Percentiles rank a stretch among this genome's conserved stretches.
Evolutionary conservation across 2,329 filamentous ascomycete species (phyloP).

Genomic region (Colletotrichum melonis): DNA sequence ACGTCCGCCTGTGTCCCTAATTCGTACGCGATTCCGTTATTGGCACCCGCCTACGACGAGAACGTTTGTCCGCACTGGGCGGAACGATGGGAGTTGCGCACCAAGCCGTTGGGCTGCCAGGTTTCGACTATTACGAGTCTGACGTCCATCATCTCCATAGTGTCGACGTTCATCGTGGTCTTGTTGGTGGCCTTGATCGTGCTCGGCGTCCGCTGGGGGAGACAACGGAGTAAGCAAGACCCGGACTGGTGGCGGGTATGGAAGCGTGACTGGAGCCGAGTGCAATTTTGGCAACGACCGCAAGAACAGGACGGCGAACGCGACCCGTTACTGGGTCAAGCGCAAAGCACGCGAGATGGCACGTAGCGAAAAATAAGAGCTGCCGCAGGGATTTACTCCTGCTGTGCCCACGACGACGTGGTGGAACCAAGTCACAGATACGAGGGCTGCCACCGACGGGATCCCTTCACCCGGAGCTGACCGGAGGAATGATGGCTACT

Average conservation of each 20-base stretch:
- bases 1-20: conserved; percentile 68
- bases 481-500: conserved; percentile 88
- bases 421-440: conserved; percentile 13
- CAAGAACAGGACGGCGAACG: conserved; percentile 24
- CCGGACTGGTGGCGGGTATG: conserved; percentile 39
- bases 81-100: conserved; percentile 55
- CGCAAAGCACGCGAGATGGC: not conserved
- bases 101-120: conserved; percentile 51
- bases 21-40: conserved; percentile 53
- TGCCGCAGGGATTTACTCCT: not conserved
- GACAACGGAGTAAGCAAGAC: conserved; percentile 25
- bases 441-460: not conserved
- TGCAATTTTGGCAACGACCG: not conserved
- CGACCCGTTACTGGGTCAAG: conserved; percentile 37
- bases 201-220: conserved; percentile 25
- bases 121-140: conserved; percentile 55
- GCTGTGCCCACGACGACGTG: not conserved
- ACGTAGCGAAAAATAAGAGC: not conserved
- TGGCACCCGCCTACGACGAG: conserved; percentile 62
- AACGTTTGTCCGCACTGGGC: conserved; percentile 64
- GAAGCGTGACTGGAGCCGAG: conserved; percentile 16
- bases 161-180: conserved; percentile 44
- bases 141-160: conserved; percentile 47
- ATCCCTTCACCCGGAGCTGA: conserved; percentile 78
- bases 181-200: conserved; percentile 39